These are phyloP conservation scores for Cystobasidiaceae sp. DNA, from an alignment of 1,284 basidiomycete genomes.

Conservation along the genomic window DNA sequence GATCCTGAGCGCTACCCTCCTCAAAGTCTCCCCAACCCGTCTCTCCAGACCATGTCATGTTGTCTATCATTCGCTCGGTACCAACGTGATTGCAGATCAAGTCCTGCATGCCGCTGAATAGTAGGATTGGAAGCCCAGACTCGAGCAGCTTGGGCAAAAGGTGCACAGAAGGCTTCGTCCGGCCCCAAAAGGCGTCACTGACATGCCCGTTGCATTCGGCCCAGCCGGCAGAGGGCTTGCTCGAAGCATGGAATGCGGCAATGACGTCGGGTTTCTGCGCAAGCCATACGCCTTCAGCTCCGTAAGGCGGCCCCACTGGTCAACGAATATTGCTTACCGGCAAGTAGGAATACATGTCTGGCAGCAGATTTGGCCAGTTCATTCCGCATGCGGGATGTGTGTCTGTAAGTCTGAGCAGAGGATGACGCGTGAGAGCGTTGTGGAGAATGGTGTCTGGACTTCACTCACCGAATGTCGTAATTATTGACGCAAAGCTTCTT, in stretches of 20 bases:
- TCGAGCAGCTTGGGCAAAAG: constrained; percentile 74
- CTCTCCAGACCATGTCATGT: constrained; percentile 75
- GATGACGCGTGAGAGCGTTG: background rate
- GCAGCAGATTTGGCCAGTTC: constrained; percentile 95
- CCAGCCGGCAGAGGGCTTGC: constrained; percentile 71
- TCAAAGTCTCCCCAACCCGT: constrained; percentile 43
- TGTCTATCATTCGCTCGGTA: constrained; percentile 75
- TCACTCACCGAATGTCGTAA: constrained; percentile 71
- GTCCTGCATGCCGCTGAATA: constrained; percentile 94
- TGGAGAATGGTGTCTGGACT: background rate
- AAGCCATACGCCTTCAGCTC: background rate
- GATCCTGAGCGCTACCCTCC: constrained; percentile 37
- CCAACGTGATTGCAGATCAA: constrained; percentile 94
- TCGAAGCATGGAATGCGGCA: constrained; percentile 70
- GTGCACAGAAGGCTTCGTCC: constrained; percentile 65
- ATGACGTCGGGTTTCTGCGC: constrained; percentile 71
- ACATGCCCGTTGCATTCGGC: constrained; percentile 75
- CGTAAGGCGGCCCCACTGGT: background rate
- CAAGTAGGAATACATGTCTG: constrained; percentile 71
- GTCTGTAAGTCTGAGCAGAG: constrained; percentile 57
- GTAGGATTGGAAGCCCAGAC: constrained; percentile 57
- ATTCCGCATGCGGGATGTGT: constrained; percentile 84
- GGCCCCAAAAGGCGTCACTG: constrained; percentile 57
- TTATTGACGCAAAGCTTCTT: constrained; percentile 80
- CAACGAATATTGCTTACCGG: constrained; percentile 54